Evolutionary conservation across 1,284 basidiomycete species (phyloP).

Genomic region (Schizophyllum commune): DNA sequence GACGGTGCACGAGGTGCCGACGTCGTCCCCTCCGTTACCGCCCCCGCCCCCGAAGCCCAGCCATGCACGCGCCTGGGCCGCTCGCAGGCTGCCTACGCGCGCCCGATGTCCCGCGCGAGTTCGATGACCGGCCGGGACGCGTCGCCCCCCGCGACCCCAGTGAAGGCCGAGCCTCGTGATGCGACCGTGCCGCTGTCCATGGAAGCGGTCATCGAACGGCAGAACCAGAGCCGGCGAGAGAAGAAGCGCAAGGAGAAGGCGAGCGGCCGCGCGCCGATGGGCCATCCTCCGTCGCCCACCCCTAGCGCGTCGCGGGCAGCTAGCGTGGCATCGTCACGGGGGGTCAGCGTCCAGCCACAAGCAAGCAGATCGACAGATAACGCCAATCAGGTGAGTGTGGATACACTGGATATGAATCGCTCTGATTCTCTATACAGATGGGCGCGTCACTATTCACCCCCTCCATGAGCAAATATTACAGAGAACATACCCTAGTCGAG

Average conservation of each 20-base stretch:
- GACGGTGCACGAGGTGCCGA: conserved; percentile 35
- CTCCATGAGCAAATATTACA: conserved; percentile 47
- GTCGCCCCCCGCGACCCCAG: conserved; percentile 45
- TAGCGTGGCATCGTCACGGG: conserved; percentile 1
- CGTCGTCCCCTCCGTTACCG: conserved; percentile 26
- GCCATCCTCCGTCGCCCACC: conserved; percentile 39
- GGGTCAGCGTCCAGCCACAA: neutral
- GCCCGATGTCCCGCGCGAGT: conserved; percentile 37
- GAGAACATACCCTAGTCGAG: conserved; percentile 37
- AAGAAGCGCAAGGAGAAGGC: conserved; percentile 40
- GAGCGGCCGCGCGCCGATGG: conserved; percentile 19
- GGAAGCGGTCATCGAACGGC: conserved; percentile 65
- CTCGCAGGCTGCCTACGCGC: conserved; percentile 27
- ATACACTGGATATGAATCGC: conserved; percentile 6
- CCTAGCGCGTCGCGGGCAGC: conserved; percentile 37
- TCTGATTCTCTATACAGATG: conserved; percentile 15
- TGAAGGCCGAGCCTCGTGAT: conserved; percentile 54
- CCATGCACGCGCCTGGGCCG: conserved; percentile 29
- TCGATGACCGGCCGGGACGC: conserved; percentile 44
- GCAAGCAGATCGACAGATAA: neutral
- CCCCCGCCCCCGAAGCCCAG: conserved; percentile 27
- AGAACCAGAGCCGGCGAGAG: conserved; percentile 47
- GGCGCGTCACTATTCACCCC: conserved; percentile 38
- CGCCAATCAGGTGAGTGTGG: neutral
- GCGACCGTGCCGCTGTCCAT: conserved; percentile 38